These are phyloP conservation scores for Termitomyces heimii DNA, from an alignment of 768 basidiomycete genomes.

Conservation along the genomic window DNA sequence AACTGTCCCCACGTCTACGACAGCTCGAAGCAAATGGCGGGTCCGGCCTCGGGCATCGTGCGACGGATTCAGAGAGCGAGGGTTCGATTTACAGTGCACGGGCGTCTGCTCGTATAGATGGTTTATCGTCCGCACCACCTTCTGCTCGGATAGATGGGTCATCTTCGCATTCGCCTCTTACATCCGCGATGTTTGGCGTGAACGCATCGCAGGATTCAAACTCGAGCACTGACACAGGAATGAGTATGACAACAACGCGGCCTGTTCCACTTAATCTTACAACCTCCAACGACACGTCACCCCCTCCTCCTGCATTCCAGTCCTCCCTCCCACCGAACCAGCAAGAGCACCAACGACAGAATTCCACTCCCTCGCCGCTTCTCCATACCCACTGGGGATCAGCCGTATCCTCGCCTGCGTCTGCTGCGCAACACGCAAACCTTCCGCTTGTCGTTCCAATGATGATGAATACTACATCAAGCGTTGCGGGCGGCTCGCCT, in stretches of 20 bases:
- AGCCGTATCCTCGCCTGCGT: conserved; percentile 22
- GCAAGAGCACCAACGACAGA: conserved; percentile 1
- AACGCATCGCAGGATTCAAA: not conserved
- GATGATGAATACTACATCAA: not conserved
- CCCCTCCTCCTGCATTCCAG: not conserved
- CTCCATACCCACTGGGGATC: conserved; percentile 36
- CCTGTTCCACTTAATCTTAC: conserved; percentile 25
- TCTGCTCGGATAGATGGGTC: not conserved
- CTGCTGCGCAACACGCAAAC: conserved; percentile 14
- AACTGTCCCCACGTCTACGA: not conserved
- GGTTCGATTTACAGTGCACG: not conserved
- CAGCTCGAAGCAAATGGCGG: not conserved
- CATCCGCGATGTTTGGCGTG: not conserved
- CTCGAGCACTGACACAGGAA: not conserved
- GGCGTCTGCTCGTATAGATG: not conserved
- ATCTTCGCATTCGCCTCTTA: not conserved
- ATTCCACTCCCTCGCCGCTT: conserved; percentile 23
- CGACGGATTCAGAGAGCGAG: conserved; percentile 1
- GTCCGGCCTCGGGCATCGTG: not conserved
- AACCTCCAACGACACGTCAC: conserved; percentile 6
- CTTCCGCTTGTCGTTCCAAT: not conserved
- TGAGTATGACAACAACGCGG: not conserved
- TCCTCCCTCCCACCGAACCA: not conserved
- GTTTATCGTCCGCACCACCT: not conserved
- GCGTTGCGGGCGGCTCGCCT: not conserved